A percentile compares a stretch with the other conserved stretches of the same genome.
Evolutionary conservation across 805 yeast species (phyloP).

Genomic region (Saturnispora dispora): DNA sequence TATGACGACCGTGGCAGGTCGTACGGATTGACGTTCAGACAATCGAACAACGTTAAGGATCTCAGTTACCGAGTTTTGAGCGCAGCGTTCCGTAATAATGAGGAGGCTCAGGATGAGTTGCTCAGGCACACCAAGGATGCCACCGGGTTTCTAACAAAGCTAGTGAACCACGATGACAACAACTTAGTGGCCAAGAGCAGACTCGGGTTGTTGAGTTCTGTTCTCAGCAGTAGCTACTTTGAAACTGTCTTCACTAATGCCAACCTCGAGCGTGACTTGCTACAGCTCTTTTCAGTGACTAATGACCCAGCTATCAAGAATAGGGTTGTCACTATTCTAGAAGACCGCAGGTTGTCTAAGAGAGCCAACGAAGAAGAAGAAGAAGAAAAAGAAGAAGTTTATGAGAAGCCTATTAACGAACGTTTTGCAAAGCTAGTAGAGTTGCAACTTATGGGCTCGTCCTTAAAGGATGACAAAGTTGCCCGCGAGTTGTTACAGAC

Average conservation of each 20-base stretch:
- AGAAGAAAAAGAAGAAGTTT: no score
- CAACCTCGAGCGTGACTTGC: slow-evolving; percentile 18
- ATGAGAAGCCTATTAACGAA: slow-evolving; percentile 17
- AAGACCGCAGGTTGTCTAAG: slow-evolving; percentile 29
- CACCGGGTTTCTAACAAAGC: slow-evolving; percentile 15
- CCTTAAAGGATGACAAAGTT: slow-evolving; percentile 29
- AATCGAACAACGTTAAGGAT: slow-evolving; percentile 33
- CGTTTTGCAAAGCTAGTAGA: slow-evolving; percentile 33
- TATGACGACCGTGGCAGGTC: slow-evolving; percentile 10
- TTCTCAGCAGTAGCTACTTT: slow-evolving; percentile 32
- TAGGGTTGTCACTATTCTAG: slow-evolving; percentile 38
- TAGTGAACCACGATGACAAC: slow-evolving; percentile 8
- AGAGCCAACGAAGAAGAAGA: slow-evolving; percentile 10
- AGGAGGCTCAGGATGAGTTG: slow-evolving; percentile 26
- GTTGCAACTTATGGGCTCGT: slow-evolving; percentile 22
- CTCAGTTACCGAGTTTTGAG: slow-evolving; percentile 51
- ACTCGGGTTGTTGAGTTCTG: slow-evolving; percentile 43
- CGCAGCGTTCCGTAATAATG: slow-evolving; percentile 66
- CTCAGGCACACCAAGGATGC: slow-evolving; percentile 14
- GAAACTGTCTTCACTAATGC: slow-evolving; percentile 15
- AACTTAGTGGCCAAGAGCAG: slow-evolving; percentile 27
- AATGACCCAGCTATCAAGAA: slow-evolving; percentile 23
- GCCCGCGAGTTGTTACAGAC: slow-evolving; percentile 34
- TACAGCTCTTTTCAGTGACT: slow-evolving; percentile 18
- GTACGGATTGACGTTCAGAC: slow-evolving; percentile 10